Conservation (phyloP, 768 basidiomycete species). For the Trametes maxima region DNA sequence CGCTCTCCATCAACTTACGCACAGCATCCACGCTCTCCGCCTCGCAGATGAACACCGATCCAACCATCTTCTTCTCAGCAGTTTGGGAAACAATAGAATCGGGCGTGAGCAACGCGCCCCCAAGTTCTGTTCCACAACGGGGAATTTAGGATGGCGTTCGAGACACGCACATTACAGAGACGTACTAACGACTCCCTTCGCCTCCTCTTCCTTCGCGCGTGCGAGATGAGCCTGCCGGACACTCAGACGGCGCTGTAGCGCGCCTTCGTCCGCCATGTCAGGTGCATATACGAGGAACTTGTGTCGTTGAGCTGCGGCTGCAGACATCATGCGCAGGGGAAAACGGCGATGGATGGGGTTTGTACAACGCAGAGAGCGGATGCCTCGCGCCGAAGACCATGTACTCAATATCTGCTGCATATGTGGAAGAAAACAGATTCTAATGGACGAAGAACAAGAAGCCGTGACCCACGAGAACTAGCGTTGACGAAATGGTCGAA, state of each 20-base stretch:
- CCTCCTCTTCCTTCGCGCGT: slow-evolving; percentile 43
- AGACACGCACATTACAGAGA: slow-evolving; percentile 19
- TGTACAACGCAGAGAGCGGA: no score
- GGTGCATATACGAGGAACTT: slow-evolving; percentile 67
- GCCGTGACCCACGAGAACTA: no score
- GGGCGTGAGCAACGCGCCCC: slow-evolving; percentile 59
- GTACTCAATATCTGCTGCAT: no score
- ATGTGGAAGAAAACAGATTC: no score
- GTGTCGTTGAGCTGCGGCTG: slow-evolving; percentile 18
- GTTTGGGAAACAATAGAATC: slow-evolving; percentile 52
- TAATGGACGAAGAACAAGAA: no score
- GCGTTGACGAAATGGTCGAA: no score
- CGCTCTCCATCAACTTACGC: slow-evolving; percentile 42
- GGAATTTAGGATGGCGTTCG: not conserved
- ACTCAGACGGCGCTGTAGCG: slow-evolving; percentile 56
- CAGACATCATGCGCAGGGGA: no score
- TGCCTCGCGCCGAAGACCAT: no score
- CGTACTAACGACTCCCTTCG: slow-evolving; percentile 55
- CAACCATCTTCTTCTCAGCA: slow-evolving; percentile 58
- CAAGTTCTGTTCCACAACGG: slow-evolving; percentile 56
- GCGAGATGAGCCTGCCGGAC: slow-evolving; percentile 57
- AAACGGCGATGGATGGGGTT: no score
- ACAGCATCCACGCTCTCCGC: slow-evolving; percentile 53
- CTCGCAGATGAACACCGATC: slow-evolving; percentile 59
- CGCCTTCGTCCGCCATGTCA: slow-evolving; percentile 61